These are phyloP conservation scores for Clavaria fumosa DNA, from an alignment of 768 basidiomycete species.

Conservation along the genomic window DNA sequence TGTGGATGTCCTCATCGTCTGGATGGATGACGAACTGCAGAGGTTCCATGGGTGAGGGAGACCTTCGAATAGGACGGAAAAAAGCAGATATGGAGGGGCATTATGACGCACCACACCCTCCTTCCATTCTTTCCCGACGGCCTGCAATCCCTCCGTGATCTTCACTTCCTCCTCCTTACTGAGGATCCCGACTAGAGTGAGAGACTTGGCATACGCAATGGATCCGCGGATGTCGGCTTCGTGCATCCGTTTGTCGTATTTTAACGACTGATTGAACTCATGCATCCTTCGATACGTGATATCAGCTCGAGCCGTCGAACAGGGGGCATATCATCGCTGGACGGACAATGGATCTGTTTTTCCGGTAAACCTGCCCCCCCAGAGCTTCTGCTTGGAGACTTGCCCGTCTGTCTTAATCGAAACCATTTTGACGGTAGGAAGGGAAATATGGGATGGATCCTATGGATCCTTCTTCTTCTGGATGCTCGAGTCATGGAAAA, in stretches of 20 bases:
- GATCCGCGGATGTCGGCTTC: slow-evolving; percentile 85
- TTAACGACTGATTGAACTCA: slow-evolving; percentile 90
- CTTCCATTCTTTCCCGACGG: slow-evolving; percentile 79
- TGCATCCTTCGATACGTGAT: slow-evolving; percentile 58
- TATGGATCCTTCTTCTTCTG: too few relatives aligned
- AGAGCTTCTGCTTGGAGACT: slow-evolving; percentile 57
- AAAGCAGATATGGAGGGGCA: background rate
- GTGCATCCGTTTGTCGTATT: slow-evolving; percentile 91
- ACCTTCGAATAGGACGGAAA: background rate
- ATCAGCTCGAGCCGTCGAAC: slow-evolving; percentile 6
- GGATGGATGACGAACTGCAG: slow-evolving; percentile 54
- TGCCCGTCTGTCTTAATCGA: slow-evolving; percentile 20
- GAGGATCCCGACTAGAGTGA: slow-evolving; percentile 69
- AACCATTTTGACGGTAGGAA: too few relatives aligned
- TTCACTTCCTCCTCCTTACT: slow-evolving; percentile 56
- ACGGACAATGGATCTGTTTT: slow-evolving; percentile 76
- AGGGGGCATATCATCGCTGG: too few relatives aligned
- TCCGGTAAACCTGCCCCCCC: slow-evolving; percentile 83
- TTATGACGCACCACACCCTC: slow-evolving; percentile 45
- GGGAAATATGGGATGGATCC: too few relatives aligned
- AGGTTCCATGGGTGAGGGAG: too few relatives aligned
- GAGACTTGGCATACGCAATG: slow-evolving; percentile 87
- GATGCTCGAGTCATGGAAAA: too few relatives aligned
- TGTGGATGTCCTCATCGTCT: slow-evolving; percentile 99
- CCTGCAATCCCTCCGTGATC: slow-evolving; percentile 58